These are phyloP conservation scores for Dioscorea dumetorum DNA, from an alignment of 106 monocot genomes.

Conservation along the genomic window DNA sequence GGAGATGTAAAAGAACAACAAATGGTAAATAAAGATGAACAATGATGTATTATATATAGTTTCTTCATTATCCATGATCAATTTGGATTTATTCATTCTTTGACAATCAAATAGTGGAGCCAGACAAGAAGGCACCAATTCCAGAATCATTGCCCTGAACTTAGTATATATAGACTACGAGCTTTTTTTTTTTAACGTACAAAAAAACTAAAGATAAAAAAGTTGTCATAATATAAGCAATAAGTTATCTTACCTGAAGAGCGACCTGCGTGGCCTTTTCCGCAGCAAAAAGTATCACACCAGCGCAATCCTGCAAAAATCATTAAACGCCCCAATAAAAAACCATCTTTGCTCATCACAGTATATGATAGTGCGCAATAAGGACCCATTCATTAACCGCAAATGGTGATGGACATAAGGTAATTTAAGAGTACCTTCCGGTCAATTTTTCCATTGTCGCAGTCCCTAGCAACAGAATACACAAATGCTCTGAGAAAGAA, in stretches of 20 bases:
- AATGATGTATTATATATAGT: background rate
- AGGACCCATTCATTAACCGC: no score
- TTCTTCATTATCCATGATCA: no score
- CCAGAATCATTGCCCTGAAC: no score
- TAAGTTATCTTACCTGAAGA: conserved; percentile 59
- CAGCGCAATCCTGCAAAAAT: conserved; percentile 78
- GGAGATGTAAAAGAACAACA: background rate
- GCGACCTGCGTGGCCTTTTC: conserved; percentile 99
- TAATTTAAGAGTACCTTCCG: conserved; percentile 45
- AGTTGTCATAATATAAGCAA: no score
- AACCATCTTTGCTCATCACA: background rate
- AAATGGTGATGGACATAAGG: no score
- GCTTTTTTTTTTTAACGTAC: no score
- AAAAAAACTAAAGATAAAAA: no score
- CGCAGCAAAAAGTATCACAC: conserved; percentile 84
- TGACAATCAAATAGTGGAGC: no score
- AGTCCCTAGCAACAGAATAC: conserved; percentile 93
- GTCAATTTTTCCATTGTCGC: conserved; percentile 84
- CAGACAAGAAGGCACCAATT: no score
- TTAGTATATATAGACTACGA: no score
- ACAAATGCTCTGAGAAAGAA: conserved; percentile 66
- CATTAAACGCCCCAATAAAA: background rate
- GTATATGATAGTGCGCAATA: background rate
- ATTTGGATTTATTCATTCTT: no score
- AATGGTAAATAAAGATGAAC: background rate